A percentile compares a stretch with the other conserved stretches of the same genome.
phyloP scores from a whole-genome alignment of 352 stramenopile species.

The Phytopythium helicoides region DNA sequence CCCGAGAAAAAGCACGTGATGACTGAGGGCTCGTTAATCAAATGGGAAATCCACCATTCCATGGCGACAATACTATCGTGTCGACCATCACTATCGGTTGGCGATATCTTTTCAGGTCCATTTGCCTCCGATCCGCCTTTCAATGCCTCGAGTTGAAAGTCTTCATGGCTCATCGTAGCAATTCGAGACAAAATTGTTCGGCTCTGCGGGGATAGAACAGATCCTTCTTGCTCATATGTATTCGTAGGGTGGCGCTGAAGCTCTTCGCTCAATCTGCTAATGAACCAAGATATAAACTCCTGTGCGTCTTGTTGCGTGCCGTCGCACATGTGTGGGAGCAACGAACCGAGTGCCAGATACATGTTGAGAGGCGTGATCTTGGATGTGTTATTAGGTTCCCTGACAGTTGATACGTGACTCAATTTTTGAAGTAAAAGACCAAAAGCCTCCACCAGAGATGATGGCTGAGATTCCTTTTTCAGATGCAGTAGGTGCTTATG shows the following conservation, averaged over 20 bases:
- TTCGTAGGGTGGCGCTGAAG: constrained; percentile 56
- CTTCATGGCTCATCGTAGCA: constrained; percentile 11
- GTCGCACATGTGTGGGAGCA: constrained; percentile 89
- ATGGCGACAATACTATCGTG: constrained; percentile 92
- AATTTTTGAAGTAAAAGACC: constrained; percentile 73
- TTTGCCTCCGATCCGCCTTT: not conserved
- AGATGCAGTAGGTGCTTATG: not conserved
- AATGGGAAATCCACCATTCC: constrained; percentile 97
- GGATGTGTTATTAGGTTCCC: constrained; percentile 15
- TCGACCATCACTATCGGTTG: constrained; percentile 92
- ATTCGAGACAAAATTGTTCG: constrained; percentile 18
- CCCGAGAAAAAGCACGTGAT: constrained; percentile 95
- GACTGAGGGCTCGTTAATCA: constrained; percentile 93
- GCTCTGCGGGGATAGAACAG: constrained; percentile 28
- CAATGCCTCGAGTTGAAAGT: not conserved
- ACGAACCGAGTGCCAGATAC: constrained; percentile 40
- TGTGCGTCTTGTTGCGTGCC: constrained; percentile 95
- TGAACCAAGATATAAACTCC: constrained; percentile 91
- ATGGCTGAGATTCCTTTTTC: not conserved
- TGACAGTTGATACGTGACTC: constrained; percentile 2
- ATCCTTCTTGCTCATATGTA: constrained; percentile 75
- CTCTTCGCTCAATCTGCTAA: constrained; percentile 93
- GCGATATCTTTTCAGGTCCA: constrained; percentile 10
- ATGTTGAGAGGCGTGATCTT: constrained; percentile 19
- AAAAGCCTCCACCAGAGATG: constrained; percentile 63